phyloP scores from a whole-genome alignment of 2,329 filamentous ascomycete genomes.

The Fusarium incarnatum region DNA sequence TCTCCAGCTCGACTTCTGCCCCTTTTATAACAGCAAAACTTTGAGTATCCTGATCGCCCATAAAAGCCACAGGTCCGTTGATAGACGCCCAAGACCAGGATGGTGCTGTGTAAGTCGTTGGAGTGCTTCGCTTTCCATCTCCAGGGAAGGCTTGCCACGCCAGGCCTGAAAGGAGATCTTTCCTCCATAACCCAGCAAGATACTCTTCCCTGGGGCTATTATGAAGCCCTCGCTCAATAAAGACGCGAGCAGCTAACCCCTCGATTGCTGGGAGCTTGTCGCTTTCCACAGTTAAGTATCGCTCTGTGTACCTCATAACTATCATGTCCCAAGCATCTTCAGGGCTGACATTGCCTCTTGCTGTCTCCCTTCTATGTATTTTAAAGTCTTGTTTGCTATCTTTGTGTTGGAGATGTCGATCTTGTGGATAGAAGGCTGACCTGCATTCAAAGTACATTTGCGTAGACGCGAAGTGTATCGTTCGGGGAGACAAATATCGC shows the following conservation, averaged over 20 bases:
- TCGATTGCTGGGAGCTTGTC: neutral
- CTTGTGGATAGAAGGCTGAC: neutral
- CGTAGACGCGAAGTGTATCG: neutral
- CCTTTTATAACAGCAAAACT: neutral
- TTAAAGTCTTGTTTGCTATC: fast-evolving
- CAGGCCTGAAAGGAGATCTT: neutral
- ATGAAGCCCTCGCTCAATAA: fast-evolving
- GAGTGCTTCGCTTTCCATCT: neutral
- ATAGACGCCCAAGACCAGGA: slow-evolving; percentile 2
- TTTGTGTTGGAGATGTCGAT: fast-evolving
- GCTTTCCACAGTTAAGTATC: neutral
- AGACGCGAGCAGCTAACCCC: neutral
- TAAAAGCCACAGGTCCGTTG: fast-evolving
- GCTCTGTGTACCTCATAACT: neutral
- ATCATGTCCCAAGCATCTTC: no score
- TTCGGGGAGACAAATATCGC: neutral
- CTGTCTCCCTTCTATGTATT: neutral
- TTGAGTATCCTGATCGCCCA: fast-evolving
- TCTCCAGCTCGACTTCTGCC: neutral
- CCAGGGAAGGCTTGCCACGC: neutral
- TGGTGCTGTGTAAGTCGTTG: neutral
- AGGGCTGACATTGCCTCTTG: neutral
- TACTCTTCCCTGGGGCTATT: fast-evolving
- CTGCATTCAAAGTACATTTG: neutral
- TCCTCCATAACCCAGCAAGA: neutral